These are phyloP conservation scores for Podila epigama DNA, from an alignment of 192 early-diverging fungal genomes.

Conservation along the genomic window DNA sequence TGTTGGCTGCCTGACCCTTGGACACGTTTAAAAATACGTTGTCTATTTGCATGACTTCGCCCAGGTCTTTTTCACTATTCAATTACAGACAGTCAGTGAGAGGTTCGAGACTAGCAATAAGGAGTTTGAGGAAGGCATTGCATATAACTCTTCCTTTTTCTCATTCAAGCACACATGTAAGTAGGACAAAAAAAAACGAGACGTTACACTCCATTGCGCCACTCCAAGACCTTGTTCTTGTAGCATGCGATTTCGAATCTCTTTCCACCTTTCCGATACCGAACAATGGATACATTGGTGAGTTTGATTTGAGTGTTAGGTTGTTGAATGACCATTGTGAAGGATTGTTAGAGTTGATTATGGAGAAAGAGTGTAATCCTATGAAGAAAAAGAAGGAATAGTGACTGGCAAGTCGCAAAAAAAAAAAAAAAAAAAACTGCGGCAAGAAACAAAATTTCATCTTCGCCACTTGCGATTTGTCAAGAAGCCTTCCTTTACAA, in stretches of 20 bases:
- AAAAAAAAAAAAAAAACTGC: background rate
- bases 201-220: slow-evolving; percentile 86
- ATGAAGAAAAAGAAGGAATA: background rate
- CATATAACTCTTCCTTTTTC: too few relatives aligned
- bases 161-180: background rate
- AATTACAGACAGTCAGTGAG: background rate
- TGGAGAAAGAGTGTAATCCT: background rate
- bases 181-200: background rate
- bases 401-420: background rate
- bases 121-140: too few relatives aligned
- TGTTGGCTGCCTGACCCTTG: slow-evolving; percentile 94
- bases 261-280: slow-evolving; percentile 95
- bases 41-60: slow-evolving; percentile 96
- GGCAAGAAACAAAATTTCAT: background rate
- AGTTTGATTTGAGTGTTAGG: slow-evolving; percentile 45
- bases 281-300: slow-evolving; percentile 97
- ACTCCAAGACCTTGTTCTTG: slow-evolving; percentile 98
- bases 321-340: background rate
- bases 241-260: slow-evolving; percentile 99
- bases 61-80: slow-evolving; percentile 90
- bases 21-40: slow-evolving; percentile 95
- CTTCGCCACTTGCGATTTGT: too few relatives aligned
- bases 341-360: background rate
- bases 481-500: too few relatives aligned
- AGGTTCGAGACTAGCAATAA: too few relatives aligned